Percentiles rank a stretch among this genome's conserved stretches.
phyloP scores from a whole-genome alignment of 176 grass and related monocot genomes.

The Saccharum spontaneum region DNA sequence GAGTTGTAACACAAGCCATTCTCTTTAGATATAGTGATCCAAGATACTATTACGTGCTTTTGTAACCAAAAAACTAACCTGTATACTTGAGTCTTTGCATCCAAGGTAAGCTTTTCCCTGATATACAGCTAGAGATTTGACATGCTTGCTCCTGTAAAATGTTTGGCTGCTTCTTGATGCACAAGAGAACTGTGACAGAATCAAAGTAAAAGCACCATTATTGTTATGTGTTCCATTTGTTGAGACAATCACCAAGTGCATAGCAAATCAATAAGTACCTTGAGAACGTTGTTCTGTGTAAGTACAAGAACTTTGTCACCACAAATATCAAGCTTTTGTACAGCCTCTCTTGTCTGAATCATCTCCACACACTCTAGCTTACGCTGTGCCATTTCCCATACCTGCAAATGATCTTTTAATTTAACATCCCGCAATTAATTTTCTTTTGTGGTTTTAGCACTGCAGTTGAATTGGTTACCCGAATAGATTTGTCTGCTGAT shows the following conservation, averaged over 20 bases:
- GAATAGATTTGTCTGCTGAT: conserved; percentile 90
- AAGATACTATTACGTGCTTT: not conserved
- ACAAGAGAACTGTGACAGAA: conserved; percentile 67
- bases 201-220: conserved; percentile 16
- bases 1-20: not conserved
- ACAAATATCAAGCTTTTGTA: conserved; percentile 69
- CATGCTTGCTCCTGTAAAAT: conserved; percentile 82
- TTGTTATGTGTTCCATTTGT: not conserved
- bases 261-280: conserved; percentile 47
- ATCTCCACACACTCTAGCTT: conserved; percentile 86
- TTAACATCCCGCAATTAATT: not conserved
- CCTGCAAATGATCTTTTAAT: conserved; percentile 43
- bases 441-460: conserved; percentile 3
- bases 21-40: conserved; percentile 31
- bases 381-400: conserved; percentile 84
- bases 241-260: not conserved
- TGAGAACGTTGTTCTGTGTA: conserved; percentile 59
- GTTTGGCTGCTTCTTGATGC: conserved; percentile 69
- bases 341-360: conserved; percentile 81
- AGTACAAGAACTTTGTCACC: conserved; percentile 69
- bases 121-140: conserved; percentile 68
- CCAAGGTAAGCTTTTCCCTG: conserved; percentile 92
- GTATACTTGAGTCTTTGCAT: conserved; percentile 83
- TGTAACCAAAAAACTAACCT: conserved; percentile 57
- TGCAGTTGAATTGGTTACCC: conserved; percentile 55